A percentile compares a stretch with the other conserved stretches of the same genome.
Evolutionary conservation across 2,329 filamentous ascomycete species (phyloP).

Genomic region (Aspergillus pseudotamarii): DNA sequence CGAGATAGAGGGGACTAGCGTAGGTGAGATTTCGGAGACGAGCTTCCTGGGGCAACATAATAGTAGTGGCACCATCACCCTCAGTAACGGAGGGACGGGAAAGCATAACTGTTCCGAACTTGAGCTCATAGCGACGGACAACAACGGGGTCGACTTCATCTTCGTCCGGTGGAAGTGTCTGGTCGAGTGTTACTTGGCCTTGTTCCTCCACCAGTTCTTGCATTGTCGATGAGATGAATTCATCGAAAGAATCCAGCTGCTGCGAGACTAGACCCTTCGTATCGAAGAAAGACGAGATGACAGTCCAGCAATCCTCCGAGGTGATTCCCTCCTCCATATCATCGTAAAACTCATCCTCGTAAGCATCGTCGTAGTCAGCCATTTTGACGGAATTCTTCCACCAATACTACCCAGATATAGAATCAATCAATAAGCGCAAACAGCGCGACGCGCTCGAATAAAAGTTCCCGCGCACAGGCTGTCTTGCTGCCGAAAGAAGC

Average conservation of each 20-base stretch:
- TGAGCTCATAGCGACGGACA: conserved; percentile 90
- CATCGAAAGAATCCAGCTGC: conserved; percentile 97
- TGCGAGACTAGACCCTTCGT: conserved; percentile 94
- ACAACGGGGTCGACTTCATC: conserved; percentile 76
- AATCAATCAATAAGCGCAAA: conserved; percentile 23
- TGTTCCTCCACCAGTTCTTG: conserved; percentile 94
- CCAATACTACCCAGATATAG: conserved; percentile 10
- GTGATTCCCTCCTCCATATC: conserved; percentile 77
- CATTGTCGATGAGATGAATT: conserved; percentile 92
- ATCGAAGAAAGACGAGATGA: conserved; percentile 97
- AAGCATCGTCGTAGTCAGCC: conserved; percentile 64
- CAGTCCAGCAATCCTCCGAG: conserved; percentile 96
- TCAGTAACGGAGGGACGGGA: conserved; percentile 90
- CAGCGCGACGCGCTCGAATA: conserved; percentile 30
- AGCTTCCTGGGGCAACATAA: conserved; percentile 90
- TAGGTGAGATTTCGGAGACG: conserved; percentile 96
- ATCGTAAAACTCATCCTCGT: conserved; percentile 70
- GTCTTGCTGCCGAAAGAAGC: conserved; percentile 15
- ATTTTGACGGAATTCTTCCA: conserved; percentile 40
- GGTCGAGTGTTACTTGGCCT: conserved; percentile 87
- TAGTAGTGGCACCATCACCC: conserved; percentile 83
- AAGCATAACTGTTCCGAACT: conserved; percentile 87
- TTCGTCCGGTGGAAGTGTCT: conserved; percentile 76
- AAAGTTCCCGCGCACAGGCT: conserved; percentile 22
- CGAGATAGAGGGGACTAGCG: conserved; percentile 85